phyloP scores from a whole-genome alignment of 2,329 filamentous ascomycete species.

The Apiospora arundinis region DNA sequence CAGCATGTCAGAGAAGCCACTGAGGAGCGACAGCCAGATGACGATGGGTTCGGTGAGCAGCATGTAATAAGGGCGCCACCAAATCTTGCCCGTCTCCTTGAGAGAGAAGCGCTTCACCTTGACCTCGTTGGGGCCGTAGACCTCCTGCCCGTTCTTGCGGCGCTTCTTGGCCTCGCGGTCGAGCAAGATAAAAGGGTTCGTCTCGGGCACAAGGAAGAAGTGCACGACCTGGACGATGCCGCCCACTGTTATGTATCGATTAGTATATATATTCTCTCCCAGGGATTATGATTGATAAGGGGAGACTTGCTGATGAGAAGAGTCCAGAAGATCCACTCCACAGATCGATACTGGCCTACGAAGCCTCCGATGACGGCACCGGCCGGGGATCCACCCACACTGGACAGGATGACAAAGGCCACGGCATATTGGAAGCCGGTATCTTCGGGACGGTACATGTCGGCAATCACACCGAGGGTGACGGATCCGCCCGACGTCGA shows the following conservation, averaged over 20 bases:
- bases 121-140: conserved; percentile 56
- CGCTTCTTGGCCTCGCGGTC: conserved; percentile 63
- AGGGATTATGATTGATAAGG: neutral
- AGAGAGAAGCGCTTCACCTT: conserved; percentile 46
- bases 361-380: conserved; percentile 62
- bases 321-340: conserved; percentile 69
- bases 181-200: conserved; percentile 62
- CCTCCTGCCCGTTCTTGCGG: conserved; percentile 54
- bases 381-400: conserved; percentile 60
- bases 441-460: conserved; percentile 63
- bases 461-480: conserved; percentile 68
- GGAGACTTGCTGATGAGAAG: conserved; percentile 53
- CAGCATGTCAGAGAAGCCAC: conserved; percentile 67
- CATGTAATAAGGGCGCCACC: conserved; percentile 67
- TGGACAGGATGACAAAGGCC: conserved; percentile 65
- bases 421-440: conserved; percentile 61
- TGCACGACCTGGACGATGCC: conserved; percentile 57
- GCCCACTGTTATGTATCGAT: conserved; percentile 43
- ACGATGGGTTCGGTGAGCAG: conserved; percentile 69
- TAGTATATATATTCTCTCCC: neutral
- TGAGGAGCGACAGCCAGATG: conserved; percentile 61
- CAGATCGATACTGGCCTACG: conserved; percentile 52
- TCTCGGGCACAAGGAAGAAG: conserved; percentile 64
- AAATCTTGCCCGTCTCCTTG: conserved; percentile 53
- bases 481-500: conserved; percentile 70